Percentiles rank a stretch among this genome's conserved stretches.
Evolutionary conservation across 331 rosid genomes (phyloP).

Genomic region (Malus hybrid): DNA sequence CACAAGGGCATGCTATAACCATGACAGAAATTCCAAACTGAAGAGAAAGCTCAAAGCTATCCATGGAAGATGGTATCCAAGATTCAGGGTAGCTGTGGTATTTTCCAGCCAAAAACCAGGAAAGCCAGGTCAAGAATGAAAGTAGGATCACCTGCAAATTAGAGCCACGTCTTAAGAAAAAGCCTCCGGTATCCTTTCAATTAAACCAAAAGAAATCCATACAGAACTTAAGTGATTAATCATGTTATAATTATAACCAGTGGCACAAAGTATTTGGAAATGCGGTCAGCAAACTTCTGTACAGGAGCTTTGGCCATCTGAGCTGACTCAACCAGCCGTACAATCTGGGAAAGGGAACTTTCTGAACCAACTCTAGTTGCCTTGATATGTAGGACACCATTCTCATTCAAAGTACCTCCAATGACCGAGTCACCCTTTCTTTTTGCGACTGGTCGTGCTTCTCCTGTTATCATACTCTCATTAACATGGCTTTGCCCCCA

Average conservation of each 20-base stretch:
- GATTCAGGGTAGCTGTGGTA: constrained; percentile 56
- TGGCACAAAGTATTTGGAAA: constrained; percentile 76
- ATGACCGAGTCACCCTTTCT: constrained; percentile 54
- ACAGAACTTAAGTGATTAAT: not conserved
- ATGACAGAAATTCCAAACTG: constrained; percentile 79
- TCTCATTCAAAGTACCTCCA: constrained; percentile 78
- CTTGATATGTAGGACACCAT: constrained; percentile 65
- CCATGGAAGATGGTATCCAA: constrained; percentile 73
- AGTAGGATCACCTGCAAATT: constrained; percentile 48
- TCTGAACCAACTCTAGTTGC: constrained; percentile 79
- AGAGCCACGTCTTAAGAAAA: not conserved
- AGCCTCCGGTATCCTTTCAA: not conserved
- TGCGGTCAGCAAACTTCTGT: constrained; percentile 73
- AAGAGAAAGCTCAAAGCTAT: constrained; percentile 71
- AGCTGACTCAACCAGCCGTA: constrained; percentile 79
- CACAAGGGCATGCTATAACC: constrained; percentile 95
- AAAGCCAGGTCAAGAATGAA: constrained; percentile 66
- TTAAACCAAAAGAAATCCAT: not conserved
- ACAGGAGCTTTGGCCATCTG: constrained; percentile 93
- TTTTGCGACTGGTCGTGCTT: constrained; percentile 61
- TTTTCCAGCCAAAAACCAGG: constrained; percentile 64
- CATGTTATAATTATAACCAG: constrained; percentile 27
- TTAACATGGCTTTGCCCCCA: constrained; percentile 83
- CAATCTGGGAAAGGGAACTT: constrained; percentile 70
- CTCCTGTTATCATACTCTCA: constrained; percentile 90